Evolutionary conservation across 495 filamentous ascomycete genomes (phyloP).

Genomic region (Aspergillus biplanus): DNA sequence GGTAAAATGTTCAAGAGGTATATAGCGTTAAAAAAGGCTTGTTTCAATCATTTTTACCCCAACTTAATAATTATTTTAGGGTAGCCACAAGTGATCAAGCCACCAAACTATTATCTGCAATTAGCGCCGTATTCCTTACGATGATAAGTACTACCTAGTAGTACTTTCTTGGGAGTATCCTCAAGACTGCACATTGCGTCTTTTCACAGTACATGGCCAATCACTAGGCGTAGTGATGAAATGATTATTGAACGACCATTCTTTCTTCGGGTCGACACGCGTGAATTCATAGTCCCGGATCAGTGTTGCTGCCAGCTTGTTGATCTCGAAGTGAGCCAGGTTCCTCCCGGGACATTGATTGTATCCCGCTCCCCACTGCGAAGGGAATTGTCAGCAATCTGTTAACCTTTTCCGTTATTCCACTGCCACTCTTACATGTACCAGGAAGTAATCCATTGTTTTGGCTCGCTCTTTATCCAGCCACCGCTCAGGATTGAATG

Average conservation of each 20-base stretch:
- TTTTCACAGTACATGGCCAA: conserved; percentile 36
- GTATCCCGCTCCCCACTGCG: conserved; percentile 48
- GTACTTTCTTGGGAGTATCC: background rate
- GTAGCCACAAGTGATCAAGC: no score
- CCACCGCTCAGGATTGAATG: conserved; percentile 46
- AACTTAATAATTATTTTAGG: no score
- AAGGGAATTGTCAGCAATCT: background rate
- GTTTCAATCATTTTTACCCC: no score
- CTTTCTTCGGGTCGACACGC: conserved; percentile 38
- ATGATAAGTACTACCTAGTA: background rate
- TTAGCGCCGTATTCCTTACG: no score
- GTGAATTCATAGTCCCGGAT: conserved; percentile 48
- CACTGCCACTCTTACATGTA: conserved; percentile 25
- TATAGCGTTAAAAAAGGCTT: no score
- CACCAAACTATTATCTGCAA: no score
- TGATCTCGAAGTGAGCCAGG: conserved; percentile 50
- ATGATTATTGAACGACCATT: conserved; percentile 43
- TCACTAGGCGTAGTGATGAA: conserved; percentile 42
- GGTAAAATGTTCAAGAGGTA: no score
- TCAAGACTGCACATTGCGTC: background rate
- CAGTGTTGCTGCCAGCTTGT: conserved; percentile 44
- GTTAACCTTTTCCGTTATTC: background rate
- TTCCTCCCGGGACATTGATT: conserved; percentile 48
- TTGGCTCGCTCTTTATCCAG: conserved; percentile 29
- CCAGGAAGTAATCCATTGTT: conserved; percentile 39